Evolutionary conservation across 768 basidiomycete species (phyloP).

Genomic region (Stropharia rugosoannulata): DNA sequence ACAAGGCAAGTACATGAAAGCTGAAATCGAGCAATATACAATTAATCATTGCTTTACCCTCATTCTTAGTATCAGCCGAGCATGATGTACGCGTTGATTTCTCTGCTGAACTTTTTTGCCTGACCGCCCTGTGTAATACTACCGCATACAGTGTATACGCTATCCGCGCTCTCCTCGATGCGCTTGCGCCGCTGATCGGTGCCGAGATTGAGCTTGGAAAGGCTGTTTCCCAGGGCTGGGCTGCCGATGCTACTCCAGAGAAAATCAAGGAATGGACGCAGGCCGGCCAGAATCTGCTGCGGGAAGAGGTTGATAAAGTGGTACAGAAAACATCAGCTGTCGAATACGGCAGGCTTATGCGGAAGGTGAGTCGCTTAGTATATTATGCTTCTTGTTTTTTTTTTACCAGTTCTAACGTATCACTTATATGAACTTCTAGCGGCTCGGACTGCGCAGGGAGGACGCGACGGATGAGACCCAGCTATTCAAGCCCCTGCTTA

Average conservation of each 20-base stretch:
- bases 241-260: conserved; percentile 46
- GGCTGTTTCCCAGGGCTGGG: conserved; percentile 64
- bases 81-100: conserved; percentile 60
- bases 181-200: conserved; percentile 85
- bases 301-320: conserved; percentile 60
- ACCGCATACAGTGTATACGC: conserved; percentile 62
- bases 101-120: not conserved
- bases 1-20: conserved; percentile 35
- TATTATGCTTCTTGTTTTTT: not conserved
- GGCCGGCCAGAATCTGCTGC: conserved; percentile 46
- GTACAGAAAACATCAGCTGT: conserved; percentile 55
- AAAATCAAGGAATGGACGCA: conserved; percentile 62
- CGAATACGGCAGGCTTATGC: conserved; percentile 71
- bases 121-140: not conserved
- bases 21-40: not conserved
- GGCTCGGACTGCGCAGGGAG: conserved; percentile 70
- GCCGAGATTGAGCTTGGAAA: conserved; percentile 63
- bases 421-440: conserved; percentile 35
- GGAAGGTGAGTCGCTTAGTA: conserved; percentile 47
- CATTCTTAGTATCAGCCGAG: conserved; percentile 61
- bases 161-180: conserved; percentile 69
- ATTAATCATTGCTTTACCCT: not conserved
- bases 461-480: conserved; percentile 56
- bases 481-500: conserved; percentile 69
- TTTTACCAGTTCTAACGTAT: not conserved